Evolutionary conservation across 768 basidiomycete species (phyloP), one percentile per base, ranked within the genome.

Genomic region (Cystobasidium ongulense): DNA sequence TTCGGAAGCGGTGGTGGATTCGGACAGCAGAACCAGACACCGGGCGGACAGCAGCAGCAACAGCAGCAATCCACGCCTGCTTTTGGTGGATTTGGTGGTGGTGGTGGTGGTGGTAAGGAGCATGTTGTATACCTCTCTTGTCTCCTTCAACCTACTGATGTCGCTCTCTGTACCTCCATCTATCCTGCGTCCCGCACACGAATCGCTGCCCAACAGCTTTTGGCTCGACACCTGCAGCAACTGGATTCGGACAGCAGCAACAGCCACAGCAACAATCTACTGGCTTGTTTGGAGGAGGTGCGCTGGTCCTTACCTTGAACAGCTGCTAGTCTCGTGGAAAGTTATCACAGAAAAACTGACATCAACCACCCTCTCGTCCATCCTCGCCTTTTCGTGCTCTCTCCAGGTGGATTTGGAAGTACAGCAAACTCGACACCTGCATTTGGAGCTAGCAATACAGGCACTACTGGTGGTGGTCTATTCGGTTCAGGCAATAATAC

Each of bases 321-420:
- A 41, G 7, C 39, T 41, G 39, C 39, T 41, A 41, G n/a, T n/a
- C n/a, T n/a, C n/a, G n/a, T n/a, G n/a, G n/a, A n/a, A n/a, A n/a
- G n/a, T n/a, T n/a, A n/a, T n/a, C n/a, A n/a, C n/a, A n/a, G n/a
- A n/a, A 39, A 39, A 39, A 8, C 53, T 57, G 53, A 57, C 53
- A 57, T 21, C 53, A 57, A 23, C 21, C 31, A 15, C 31, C 36
- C 57, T 2, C 36, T 31, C 4, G 5, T 31, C 8, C 57, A 15
- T 31, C 23, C 23, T 50, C 46, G 15, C 23, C 46, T 15, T 23
- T 50, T 23, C 46, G 23, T 23, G 23, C 15, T 23, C 53, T 57
- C 8, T 13, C 0, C 33, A 74, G 76, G 75, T 18, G 75, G 72
- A 1, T 78, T 76, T 25, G 77, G 76, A 35, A 41, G 72, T 1